Percentiles rank a stretch among this genome's conserved stretches.
Conservation (phyloP, 2,329 filamentous ascomycete species). For the Cordyceps pruinosa region DNA sequence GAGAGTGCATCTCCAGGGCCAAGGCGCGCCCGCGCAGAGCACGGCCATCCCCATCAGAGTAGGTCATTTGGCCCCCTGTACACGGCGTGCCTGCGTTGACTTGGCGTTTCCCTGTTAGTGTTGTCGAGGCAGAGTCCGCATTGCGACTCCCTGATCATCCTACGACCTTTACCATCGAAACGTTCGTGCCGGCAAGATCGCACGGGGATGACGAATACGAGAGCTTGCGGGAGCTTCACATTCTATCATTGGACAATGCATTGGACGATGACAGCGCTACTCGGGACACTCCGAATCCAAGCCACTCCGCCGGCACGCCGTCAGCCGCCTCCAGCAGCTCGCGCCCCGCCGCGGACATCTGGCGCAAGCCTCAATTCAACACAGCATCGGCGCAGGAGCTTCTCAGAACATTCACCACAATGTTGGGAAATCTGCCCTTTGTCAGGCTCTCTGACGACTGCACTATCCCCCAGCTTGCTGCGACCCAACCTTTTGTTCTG, state of each 20-base stretch:
- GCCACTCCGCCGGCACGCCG: neutral
- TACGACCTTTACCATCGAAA: constrained; percentile 4
- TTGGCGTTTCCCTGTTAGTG: neutral
- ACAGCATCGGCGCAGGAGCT: constrained; percentile 5
- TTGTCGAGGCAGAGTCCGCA: neutral
- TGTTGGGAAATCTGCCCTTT: neutral
- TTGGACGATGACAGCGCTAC: neutral
- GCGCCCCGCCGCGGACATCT: constrained; percentile 11
- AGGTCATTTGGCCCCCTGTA: neutral
- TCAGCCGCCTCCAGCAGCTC: constrained; percentile 1
- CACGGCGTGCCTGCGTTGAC: neutral
- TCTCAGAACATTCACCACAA: neutral
- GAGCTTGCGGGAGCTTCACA: constrained; percentile 1
- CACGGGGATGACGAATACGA: neutral
- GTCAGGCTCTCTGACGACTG: neutral
- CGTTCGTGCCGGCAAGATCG: neutral
- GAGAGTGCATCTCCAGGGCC: constrained; percentile 12
- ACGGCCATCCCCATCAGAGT: constrained; percentile 1
- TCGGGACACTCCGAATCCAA: neutral
- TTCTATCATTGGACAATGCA: neutral
- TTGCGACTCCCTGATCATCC: neutral
- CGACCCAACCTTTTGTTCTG: constrained; percentile 10
- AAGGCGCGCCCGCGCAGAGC: constrained; percentile 11
- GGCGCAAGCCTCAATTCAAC: constrained; percentile 9
- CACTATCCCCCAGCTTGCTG: constrained; percentile 2